These are phyloP conservation scores for Aplosporella prunicola DNA, from an alignment of 2,329 filamentous ascomycete species.

Conservation along the genomic window DNA sequence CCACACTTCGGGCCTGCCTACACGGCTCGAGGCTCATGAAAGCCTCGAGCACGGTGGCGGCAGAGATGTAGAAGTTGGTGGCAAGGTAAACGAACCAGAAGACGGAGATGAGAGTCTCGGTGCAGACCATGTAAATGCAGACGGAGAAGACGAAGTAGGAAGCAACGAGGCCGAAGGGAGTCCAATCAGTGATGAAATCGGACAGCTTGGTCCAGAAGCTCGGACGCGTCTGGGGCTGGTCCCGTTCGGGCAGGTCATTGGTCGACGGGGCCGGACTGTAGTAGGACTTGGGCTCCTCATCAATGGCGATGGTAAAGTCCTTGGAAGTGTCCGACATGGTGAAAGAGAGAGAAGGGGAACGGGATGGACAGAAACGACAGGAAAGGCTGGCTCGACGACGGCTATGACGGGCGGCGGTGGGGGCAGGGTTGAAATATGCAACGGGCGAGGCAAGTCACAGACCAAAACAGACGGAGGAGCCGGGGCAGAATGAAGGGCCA, in stretches of 20 bases:
- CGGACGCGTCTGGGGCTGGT: conserved; percentile 6
- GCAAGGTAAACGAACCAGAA: conserved; percentile 39
- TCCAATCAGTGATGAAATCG: conserved; percentile 31
- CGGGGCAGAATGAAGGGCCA: too few relatives aligned
- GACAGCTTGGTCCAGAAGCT: conserved; percentile 14
- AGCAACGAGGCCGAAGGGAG: conserved; percentile 31
- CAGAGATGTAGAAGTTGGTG: conserved; percentile 38
- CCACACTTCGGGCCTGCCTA: conserved; percentile 27
- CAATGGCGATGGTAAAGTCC: conserved; percentile 21
- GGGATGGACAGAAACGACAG: conserved; percentile 10
- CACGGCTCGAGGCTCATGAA: conserved; percentile 30
- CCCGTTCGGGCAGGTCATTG: conserved; percentile 9
- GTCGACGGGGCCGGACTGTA: conserved; percentile 8
- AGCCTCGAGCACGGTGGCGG: conserved; percentile 33
- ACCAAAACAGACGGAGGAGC: too few relatives aligned
- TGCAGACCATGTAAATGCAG: conserved; percentile 33
- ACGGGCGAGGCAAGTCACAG: too few relatives aligned
- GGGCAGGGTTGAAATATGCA: too few relatives aligned
- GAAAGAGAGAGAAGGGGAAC: neutral
- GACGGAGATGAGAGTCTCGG: conserved; percentile 26
- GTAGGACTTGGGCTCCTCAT: conserved; percentile 14
- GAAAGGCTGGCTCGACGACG: too few relatives aligned
- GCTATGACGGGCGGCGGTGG: conserved; percentile 17
- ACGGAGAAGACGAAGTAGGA: conserved; percentile 35
- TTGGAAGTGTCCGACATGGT: conserved; percentile 21